Evolutionary conservation across 495 filamentous ascomycete genomes (phyloP).

Genomic region (Aspergillus indologenus): DNA sequence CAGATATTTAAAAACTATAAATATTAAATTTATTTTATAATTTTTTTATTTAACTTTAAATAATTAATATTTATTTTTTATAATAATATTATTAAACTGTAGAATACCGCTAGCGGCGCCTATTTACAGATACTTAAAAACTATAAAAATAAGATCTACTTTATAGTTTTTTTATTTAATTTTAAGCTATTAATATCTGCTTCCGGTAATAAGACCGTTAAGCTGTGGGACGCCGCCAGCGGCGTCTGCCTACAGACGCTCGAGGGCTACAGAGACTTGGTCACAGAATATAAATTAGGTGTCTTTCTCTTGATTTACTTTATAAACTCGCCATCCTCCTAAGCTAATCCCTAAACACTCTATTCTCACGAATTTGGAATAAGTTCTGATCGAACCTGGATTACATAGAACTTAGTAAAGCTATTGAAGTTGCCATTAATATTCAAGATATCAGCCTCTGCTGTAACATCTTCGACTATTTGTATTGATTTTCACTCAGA

Average conservation of each 20-base stretch:
- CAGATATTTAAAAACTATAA: slow-evolving; percentile 2
- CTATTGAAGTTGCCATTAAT: not conserved
- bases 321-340: not conserved
- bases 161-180: not conserved
- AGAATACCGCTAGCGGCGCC: not conserved
- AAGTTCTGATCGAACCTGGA: not conserved
- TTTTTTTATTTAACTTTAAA: not conserved
- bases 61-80: slow-evolving; percentile 10
- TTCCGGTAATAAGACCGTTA: slow-evolving; percentile 19
- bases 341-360: not conserved
- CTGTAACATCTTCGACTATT: not conserved
- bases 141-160: not conserved
- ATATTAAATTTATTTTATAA: not conserved
- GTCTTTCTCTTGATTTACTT: not conserved
- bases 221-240: slow-evolving; percentile 13
- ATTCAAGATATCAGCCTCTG: not conserved
- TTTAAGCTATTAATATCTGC: slow-evolving; percentile 6
- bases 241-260: not conserved
- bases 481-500: not conserved
- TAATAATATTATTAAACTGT: slow-evolving; percentile 20
- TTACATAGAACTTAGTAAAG: not conserved
- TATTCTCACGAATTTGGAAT: not conserved
- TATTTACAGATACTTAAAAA: not conserved
- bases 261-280: not conserved
- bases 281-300: not conserved